Evolutionary conservation across 352 stramenopile species (phyloP).

Genomic region (Globisporangium recalcitrans): DNA sequence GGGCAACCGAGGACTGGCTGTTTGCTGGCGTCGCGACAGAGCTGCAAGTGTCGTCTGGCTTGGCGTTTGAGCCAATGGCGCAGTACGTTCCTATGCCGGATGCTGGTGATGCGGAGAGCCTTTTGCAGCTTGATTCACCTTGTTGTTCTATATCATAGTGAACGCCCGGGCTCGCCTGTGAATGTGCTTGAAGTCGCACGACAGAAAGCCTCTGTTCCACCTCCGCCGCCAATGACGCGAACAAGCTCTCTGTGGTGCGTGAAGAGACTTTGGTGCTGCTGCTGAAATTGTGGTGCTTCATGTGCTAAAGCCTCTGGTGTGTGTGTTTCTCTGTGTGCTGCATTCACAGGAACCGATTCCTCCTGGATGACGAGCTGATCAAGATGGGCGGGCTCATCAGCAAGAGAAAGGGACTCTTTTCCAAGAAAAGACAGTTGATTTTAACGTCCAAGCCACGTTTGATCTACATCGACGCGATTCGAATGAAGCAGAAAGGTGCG

Average conservation of each 20-base stretch:
- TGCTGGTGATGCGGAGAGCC: neutral
- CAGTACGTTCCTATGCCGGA: conserved; percentile 33
- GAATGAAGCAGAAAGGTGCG: conserved; percentile 84
- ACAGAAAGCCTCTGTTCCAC: conserved; percentile 63
- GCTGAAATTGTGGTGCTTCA: neutral
- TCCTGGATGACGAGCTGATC: conserved; percentile 86
- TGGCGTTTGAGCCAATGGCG: conserved; percentile 59
- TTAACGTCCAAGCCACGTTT: conserved; percentile 80
- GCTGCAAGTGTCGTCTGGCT: conserved; percentile 79
- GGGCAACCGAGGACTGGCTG: conserved; percentile 83
- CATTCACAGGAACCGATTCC: conserved; percentile 57
- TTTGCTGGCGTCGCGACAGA: conserved; percentile 85
- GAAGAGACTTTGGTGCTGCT: neutral
- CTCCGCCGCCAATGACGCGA: conserved; percentile 48
- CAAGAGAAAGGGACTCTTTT: conserved; percentile 87
- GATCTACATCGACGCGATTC: conserved; percentile 89
- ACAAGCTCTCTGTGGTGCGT: conserved; percentile 71
- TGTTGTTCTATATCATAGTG: conserved; percentile 15
- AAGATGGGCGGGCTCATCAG: conserved; percentile 82
- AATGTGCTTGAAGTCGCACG: conserved; percentile 76
- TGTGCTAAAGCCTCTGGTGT: neutral
- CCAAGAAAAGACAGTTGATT: conserved; percentile 85
- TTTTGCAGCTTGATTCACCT: neutral
- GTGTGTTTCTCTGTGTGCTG: neutral
- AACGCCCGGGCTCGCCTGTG: conserved; percentile 31